These are phyloP conservation scores for Fusarium pseudocircinatum DNA, from an alignment of 2,329 filamentous ascomycete genomes.

Conservation along the genomic window DNA sequence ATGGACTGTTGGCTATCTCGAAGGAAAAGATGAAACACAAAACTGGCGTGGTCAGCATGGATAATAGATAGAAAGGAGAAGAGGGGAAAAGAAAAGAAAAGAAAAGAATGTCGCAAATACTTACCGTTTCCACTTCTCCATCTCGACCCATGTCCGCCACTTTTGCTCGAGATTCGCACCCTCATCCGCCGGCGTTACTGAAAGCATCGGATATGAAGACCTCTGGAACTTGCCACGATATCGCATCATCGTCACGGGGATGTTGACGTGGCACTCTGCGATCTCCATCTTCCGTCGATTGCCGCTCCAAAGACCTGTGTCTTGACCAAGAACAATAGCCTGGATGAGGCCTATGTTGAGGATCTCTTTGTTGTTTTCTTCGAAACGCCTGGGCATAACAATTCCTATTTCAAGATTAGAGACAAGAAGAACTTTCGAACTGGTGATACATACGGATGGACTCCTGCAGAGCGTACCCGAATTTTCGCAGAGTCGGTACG, in stretches of 20 bases:
- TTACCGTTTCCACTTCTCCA: conserved; percentile 73
- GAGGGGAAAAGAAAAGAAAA: neutral
- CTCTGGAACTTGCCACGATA: conserved; percentile 68
- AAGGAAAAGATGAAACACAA: conserved; percentile 72
- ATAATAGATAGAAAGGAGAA: neutral
- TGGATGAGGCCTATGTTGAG: conserved; percentile 61
- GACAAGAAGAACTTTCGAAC: neutral
- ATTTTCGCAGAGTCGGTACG: conserved; percentile 66
- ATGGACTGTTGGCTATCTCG: conserved; percentile 75
- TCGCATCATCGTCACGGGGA: conserved; percentile 62
- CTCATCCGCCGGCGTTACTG: conserved; percentile 63
- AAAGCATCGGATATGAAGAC: conserved; percentile 61
- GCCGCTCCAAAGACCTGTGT: conserved; percentile 64
- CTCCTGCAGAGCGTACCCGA: conserved; percentile 66
- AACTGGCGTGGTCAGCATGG: conserved; percentile 48
- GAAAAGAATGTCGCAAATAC: neutral
- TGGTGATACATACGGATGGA: conserved; percentile 53
- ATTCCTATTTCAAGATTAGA: conserved; percentile 38
- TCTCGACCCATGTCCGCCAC: conserved; percentile 71
- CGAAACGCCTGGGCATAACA: conserved; percentile 52
- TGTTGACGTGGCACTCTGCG: conserved; percentile 59
- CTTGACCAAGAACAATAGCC: conserved; percentile 58
- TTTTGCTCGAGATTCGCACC: conserved; percentile 68
- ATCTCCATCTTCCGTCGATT: conserved; percentile 66
- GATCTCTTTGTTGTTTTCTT: conserved; percentile 59